phyloP scores from a whole-genome alignment of 2,329 filamentous ascomycete genomes.

The Nigrospora sphaerica region DNA sequence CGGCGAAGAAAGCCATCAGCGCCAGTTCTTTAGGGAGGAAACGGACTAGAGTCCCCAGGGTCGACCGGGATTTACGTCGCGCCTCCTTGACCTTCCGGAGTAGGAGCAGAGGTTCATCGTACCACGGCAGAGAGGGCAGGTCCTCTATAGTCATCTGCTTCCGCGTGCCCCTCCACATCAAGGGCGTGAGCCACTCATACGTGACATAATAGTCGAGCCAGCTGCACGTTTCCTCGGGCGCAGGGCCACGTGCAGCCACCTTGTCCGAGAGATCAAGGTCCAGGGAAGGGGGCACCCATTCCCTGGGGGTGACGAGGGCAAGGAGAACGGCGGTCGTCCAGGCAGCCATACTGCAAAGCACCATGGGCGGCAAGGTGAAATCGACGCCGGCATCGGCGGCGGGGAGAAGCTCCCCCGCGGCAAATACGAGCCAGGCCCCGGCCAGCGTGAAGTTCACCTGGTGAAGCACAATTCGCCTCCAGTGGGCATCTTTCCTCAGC shows the following conservation, averaged over 20 bases:
- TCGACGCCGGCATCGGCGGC: conserved; percentile 30
- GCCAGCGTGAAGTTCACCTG: conserved; percentile 40
- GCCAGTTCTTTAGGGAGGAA: conserved; percentile 34
- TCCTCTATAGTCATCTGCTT: conserved; percentile 37
- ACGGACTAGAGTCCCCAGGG: conserved; percentile 35
- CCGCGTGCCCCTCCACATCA: conserved; percentile 39
- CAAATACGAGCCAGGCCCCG: conserved; percentile 27
- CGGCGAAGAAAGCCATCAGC: conserved; percentile 37
- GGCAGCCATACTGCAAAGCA: conserved; percentile 27
- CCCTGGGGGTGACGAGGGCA: conserved; percentile 38
- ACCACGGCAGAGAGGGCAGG: conserved; percentile 44
- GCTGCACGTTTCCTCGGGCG: conserved; percentile 45
- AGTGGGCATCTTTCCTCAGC: conserved; percentile 31
- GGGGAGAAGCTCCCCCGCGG: conserved; percentile 31
- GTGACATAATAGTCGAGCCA: conserved; percentile 45
- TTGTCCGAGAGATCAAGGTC: conserved; percentile 30
- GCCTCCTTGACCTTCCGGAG: conserved; percentile 35
- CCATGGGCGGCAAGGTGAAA: conserved; percentile 20
- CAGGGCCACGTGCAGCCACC: conserved; percentile 27
- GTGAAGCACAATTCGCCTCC: conserved; percentile 38
- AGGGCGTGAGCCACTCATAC: conserved; percentile 42
- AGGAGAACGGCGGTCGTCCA: conserved; percentile 29
- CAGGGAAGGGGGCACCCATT: conserved; percentile 39
- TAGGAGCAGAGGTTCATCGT: conserved; percentile 45
- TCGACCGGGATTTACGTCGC: conserved; percentile 33